phyloP scores from a whole-genome alignment of 768 basidiomycete genomes.

The Kwoniella sp. region DNA sequence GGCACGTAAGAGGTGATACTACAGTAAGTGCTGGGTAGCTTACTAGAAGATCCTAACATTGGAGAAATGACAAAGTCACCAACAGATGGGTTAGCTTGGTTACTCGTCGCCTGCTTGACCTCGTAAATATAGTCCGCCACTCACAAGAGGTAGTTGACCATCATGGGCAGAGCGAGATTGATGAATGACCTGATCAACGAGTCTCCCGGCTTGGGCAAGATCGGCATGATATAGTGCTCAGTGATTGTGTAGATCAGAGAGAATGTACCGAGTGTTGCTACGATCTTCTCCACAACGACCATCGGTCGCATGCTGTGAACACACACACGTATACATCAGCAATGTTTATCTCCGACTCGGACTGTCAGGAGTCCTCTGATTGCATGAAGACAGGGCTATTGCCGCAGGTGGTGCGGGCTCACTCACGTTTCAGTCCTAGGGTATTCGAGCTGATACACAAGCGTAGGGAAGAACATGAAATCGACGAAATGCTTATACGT shows the following conservation, averaged over 20 bases:
- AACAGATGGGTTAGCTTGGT: too few relatives aligned
- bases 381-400: too few relatives aligned
- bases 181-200: constrained; percentile 64
- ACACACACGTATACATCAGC: too few relatives aligned
- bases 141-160: constrained; percentile 75
- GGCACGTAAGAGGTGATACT: too few relatives aligned
- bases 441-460: constrained; percentile 96
- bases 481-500: constrained; percentile 76
- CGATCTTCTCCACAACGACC: constrained; percentile 72
- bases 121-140: constrained; percentile 63
- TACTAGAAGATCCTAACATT: constrained; percentile 54
- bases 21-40: background rate
- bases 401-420: too few relatives aligned
- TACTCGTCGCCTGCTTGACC: too few relatives aligned
- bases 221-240: constrained; percentile 89
- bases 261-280: constrained; percentile 95
- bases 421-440: constrained; percentile 80
- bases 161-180: constrained; percentile 76
- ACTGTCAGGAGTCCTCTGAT: too few relatives aligned
- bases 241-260: constrained; percentile 78
- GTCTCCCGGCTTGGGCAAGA: constrained; percentile 59
- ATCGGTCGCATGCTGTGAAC: constrained; percentile 61
- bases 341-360: too few relatives aligned
- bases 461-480: constrained; percentile 84
- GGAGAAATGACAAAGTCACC: too few relatives aligned